Conservation (phyloP, 129 eudicot species). For the Cynara cardunculus region DNA sequence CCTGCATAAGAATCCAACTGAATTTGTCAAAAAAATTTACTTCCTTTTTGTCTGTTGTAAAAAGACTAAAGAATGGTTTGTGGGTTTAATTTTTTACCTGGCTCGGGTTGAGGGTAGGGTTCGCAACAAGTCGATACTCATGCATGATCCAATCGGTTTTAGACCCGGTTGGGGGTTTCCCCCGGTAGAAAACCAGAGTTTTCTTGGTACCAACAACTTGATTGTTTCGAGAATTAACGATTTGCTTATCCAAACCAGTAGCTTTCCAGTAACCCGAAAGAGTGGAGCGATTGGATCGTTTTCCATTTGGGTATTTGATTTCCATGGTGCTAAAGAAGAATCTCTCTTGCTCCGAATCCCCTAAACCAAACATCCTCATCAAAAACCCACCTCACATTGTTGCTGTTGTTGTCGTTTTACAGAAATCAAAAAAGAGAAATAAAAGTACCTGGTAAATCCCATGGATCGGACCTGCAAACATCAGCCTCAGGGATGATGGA, state of each 20-base stretch:
- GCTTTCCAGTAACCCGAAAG: constrained; percentile 93
- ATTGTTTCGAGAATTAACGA: constrained; percentile 31
- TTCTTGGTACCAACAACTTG: constrained; percentile 72
- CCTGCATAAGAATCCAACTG: constrained; percentile 18
- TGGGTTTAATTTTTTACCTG: constrained; percentile 24
- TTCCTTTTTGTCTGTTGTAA: not conserved
- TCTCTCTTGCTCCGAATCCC: constrained; percentile 67
- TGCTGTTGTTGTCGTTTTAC: not conserved
- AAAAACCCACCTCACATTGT: constrained; percentile 20
- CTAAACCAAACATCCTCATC: constrained; percentile 17
- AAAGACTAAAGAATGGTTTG: not conserved
- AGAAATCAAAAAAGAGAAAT: not conserved
- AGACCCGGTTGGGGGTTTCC: constrained; percentile 67
- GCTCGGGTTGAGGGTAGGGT: constrained; percentile 8
- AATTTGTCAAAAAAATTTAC: not conserved
- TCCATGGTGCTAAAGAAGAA: constrained; percentile 77
- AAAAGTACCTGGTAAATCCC: constrained; percentile 87
- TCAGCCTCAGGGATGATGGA: constrained; percentile 77
- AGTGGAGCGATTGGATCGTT: constrained; percentile 82
- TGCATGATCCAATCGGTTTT: constrained; percentile 94
- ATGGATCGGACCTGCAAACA: constrained; percentile 88
- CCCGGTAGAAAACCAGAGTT: constrained; percentile 80
- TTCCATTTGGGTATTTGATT: constrained; percentile 82
- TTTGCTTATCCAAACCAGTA: constrained; percentile 69
- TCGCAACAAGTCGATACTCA: constrained; percentile 63